Evolutionary conservation across 441 rosid genomes (phyloP).

Genomic region (Populus tomentosa): DNA sequence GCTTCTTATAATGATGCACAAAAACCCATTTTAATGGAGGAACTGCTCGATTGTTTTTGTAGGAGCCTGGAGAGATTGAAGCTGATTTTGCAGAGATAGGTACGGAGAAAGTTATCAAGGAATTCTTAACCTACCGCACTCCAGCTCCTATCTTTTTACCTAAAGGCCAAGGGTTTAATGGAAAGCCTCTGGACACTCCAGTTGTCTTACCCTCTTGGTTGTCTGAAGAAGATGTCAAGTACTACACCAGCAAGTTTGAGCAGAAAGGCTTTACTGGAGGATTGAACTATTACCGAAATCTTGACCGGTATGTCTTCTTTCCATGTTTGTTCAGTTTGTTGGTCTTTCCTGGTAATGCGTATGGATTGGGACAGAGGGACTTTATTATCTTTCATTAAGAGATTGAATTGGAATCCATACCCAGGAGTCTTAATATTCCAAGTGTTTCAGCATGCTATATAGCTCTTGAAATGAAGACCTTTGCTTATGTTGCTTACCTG

Average conservation of each 20-base stretch:
- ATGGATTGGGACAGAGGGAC: too few relatives aligned
- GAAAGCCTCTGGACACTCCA: conserved; percentile 11
- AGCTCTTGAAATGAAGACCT: too few relatives aligned
- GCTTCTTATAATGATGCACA: too few relatives aligned
- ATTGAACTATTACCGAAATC: conserved; percentile 55
- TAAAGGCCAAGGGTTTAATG: conserved; percentile 19
- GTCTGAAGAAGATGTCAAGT: conserved; percentile 48
- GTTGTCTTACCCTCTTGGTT: conserved; percentile 46
- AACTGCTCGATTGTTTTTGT: not conserved
- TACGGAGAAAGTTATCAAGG: conserved; percentile 24
- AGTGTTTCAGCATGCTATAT: too few relatives aligned
- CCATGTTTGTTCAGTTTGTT: not conserved
- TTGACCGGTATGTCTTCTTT: conserved; percentile 37
- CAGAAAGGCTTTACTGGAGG: conserved; percentile 47
- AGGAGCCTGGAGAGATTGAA: conserved; percentile 58
- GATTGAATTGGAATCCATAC: too few relatives aligned
- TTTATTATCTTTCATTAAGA: too few relatives aligned
- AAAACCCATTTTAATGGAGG: too few relatives aligned
- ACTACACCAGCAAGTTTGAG: conserved; percentile 31
- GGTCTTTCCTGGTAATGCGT: not conserved
- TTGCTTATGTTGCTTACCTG: too few relatives aligned
- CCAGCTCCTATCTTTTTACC: conserved; percentile 39
- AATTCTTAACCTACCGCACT: conserved; percentile 23
- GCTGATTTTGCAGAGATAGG: conserved; percentile 35
- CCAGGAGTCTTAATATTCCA: too few relatives aligned